Conservation (phyloP, 768 basidiomycete genomes). For the Boletus huronensis region DNA sequence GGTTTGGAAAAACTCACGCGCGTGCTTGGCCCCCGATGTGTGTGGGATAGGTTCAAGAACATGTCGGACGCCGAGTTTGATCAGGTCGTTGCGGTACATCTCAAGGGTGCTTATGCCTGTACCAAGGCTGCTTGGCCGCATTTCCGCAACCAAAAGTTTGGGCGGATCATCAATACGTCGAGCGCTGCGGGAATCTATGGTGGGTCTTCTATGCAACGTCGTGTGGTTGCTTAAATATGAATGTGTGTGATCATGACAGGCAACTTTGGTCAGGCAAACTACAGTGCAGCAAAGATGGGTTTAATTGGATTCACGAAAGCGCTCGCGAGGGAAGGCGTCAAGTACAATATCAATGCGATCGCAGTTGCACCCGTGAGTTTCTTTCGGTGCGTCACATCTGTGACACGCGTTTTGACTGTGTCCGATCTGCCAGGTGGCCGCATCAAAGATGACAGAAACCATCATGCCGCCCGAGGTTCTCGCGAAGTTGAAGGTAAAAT, state of each 20-base stretch:
- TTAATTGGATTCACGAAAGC: slow-evolving; percentile 91
- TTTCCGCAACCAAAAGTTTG: slow-evolving; percentile 93
- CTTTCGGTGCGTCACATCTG: not conserved
- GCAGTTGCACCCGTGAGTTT: slow-evolving; percentile 83
- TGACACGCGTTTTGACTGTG: not conserved
- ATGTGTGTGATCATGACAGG: slow-evolving; percentile 39
- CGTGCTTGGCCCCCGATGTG: not conserved
- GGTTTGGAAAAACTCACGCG: too few relatives aligned
- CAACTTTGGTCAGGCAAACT: slow-evolving; percentile 97
- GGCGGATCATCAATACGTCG: slow-evolving; percentile 90
- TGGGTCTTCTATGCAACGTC: slow-evolving; percentile 29
- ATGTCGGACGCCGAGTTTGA: slow-evolving; percentile 97
- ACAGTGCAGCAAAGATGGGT: slow-evolving; percentile 97
- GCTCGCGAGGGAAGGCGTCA: slow-evolving; percentile 86
- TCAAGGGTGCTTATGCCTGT: slow-evolving; percentile 91
- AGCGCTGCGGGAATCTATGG: slow-evolving; percentile 94
- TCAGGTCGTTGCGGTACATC: slow-evolving; percentile 80
- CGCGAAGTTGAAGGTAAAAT: slow-evolving; percentile 67
- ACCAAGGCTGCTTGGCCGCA: slow-evolving; percentile 95
- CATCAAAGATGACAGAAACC: slow-evolving; percentile 93
- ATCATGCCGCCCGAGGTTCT: slow-evolving; percentile 94
- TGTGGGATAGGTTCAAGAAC: slow-evolving; percentile 78
- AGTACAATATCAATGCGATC: slow-evolving; percentile 83
- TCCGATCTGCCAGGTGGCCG: slow-evolving; percentile 58
- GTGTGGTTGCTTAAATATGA: not conserved